phyloP scores from a whole-genome alignment of 768 basidiomycete genomes.

The Holtermanniella nyarrowii region DNA sequence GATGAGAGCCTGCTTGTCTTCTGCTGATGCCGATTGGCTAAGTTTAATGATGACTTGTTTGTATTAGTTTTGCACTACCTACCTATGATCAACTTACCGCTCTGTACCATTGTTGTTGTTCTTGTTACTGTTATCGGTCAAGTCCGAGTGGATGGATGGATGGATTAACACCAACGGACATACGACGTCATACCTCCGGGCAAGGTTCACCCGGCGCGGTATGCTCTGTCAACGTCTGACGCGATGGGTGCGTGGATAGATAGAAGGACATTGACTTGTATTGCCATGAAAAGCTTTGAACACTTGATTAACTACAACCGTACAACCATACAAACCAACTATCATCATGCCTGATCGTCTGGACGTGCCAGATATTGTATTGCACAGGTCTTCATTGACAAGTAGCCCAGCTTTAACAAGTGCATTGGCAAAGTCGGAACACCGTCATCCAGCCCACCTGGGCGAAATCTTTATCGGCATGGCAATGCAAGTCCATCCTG shows the following conservation, averaged over 20 bases:
- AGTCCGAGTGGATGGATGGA: too few species aligned
- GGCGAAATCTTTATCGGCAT: conserved; percentile 31
- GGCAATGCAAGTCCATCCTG: conserved; percentile 10
- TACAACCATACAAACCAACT: background rate
- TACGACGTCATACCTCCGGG: too few species aligned
- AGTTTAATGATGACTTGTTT: conserved; percentile 26
- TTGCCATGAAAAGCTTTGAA: background rate
- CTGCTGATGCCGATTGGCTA: conserved; percentile 24
- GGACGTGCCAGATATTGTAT: background rate
- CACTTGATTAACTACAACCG: background rate
- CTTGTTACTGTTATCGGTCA: too few species aligned
- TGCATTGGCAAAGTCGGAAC: background rate
- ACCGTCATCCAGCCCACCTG: conserved; percentile 15
- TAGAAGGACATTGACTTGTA: background rate
- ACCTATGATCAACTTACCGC: background rate
- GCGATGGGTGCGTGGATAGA: too few species aligned
- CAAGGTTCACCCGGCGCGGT: too few species aligned
- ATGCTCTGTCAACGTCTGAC: too few species aligned
- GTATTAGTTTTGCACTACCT: background rate
- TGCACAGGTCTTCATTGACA: conserved; percentile 19
- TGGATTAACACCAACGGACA: too few species aligned
- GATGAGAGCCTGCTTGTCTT: conserved; percentile 21
- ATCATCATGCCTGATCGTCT: background rate
- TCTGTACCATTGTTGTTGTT: background rate
- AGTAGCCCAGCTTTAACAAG: conserved; percentile 9